Evolutionary conservation across 1,284 basidiomycete genomes (phyloP).

Genomic region (Ganoderma boninense): DNA sequence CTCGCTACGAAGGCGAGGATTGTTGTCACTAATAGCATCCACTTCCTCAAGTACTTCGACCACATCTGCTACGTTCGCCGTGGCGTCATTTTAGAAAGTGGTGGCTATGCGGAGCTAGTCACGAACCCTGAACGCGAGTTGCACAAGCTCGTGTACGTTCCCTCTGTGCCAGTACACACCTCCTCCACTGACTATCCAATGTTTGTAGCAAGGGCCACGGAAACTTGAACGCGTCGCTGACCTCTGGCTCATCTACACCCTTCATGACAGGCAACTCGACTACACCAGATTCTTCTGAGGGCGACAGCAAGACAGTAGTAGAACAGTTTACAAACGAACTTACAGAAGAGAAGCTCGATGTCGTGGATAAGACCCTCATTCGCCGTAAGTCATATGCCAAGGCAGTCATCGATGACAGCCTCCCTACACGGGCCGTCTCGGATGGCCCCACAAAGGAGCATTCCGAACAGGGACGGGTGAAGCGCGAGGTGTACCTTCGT

Average conservation of each 20-base stretch:
- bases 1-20: slow-evolving; percentile 88
- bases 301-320: slow-evolving; percentile 35
- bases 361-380: slow-evolving; percentile 55
- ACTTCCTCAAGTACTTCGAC: slow-evolving; percentile 86
- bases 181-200: background rate
- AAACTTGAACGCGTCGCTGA: slow-evolving; percentile 49
- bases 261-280: slow-evolving; percentile 51
- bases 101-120: slow-evolving; percentile 73
- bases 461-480: slow-evolving; percentile 85
- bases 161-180: background rate
- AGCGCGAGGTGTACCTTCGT: slow-evolving; percentile 76
- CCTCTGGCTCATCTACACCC: slow-evolving; percentile 61
- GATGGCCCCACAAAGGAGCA: slow-evolving; percentile 77
- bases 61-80: slow-evolving; percentile 83
- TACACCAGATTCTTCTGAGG: slow-evolving; percentile 48
- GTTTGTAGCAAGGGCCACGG: slow-evolving; percentile 50
- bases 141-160: slow-evolving; percentile 80
- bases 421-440: slow-evolving; percentile 48
- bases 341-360: slow-evolving; percentile 40
- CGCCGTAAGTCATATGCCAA: slow-evolving; percentile 59
- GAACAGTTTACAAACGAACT: slow-evolving; percentile 33
- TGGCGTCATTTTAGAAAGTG: slow-evolving; percentile 86
- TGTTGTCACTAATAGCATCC: slow-evolving; percentile 90
- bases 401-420: slow-evolving; percentile 52
- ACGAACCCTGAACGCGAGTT: slow-evolving; percentile 74